Evolutionary conservation across 2,329 filamentous ascomycete species (phyloP), one percentile per base, ranked within the genome.

Genomic region (Cordyceps javanica): DNA sequence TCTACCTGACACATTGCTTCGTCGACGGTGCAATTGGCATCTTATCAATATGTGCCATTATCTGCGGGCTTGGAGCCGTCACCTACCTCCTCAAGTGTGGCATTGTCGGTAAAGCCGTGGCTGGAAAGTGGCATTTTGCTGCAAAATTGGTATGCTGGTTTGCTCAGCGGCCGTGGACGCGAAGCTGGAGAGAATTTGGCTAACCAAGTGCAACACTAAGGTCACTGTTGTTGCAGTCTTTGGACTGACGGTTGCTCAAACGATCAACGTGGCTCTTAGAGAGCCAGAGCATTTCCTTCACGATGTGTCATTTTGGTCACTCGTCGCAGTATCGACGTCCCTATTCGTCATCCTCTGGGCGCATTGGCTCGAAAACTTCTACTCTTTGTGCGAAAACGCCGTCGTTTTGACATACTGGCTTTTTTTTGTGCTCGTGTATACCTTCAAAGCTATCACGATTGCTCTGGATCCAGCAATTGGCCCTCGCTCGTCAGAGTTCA

Each of bases 1-100:
- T 89, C 73, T 91, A 96, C 74, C 88, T 96, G 68, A 96, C 91
- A 16, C 91, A 91, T 52, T 96, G 91, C 75, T 96, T 96, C 69
- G 82, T 95, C 66, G 91, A 96, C 69, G 81, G 92, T n/a, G 90
- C 88, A 82, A 82, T 96, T 59, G 82, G 87, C 45, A 73, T 79
- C 2, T 87, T 94, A 34, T 89, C 88, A 5, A 77, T 77, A n/a
- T 92, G 86, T 75, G 90, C 91, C 16, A 76, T 94, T 21, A 57
- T 94, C 26, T 81, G 84, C 62, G 91, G 91, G 58, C 78, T 83
- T 8, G 78, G 83, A 49, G 90, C 91, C n/a, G 73, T 93, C 41
- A 90, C 85, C 82, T 88, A 89, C 75, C 76, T 96, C 58, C 69
- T 90, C 82, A 78, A 65, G 87, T 81, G 70, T 85, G 82, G 65